Evolutionary conservation across 1,139 yeast genomes (phyloP), one percentile per base, ranked within the genome.

Genomic region (Kluyveromyces marxianus): DNA sequence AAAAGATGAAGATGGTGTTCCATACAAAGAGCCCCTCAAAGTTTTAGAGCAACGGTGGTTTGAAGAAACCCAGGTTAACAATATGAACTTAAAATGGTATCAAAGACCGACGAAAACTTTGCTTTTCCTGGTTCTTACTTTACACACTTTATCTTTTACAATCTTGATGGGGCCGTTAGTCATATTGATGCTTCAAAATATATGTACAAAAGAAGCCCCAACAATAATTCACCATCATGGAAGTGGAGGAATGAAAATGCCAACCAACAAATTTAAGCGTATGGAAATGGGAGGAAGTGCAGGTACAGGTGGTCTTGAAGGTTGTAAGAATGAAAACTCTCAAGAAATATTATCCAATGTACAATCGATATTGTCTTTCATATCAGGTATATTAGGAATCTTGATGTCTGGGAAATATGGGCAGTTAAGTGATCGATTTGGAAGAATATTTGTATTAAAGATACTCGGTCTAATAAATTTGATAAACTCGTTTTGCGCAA

Each of bases 251-350:
- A 56, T 54, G 40, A 43, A 54, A 1, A 41, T 41, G n/a, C 62
- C 63, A 1, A 21, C 24, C 10, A 25, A 30, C n/a, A 36, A 36
- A 7, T 65, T 37, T 10, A 29, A 7, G n/a, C 31, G 41, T 27
- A 37, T 37, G 41, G 34, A 28, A n/a, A 37, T 37, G 41, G 41
- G 41, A 7, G 41, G 34, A 14, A 25, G 31, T 14, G 21, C 21
- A 6, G 41, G 41, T 6, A 29, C n/a, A 7, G 32, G 32, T n/a
- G 14, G 34, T 10, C 7, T 29, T 29, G 25, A n/a, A 5, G 41
- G 34, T 7, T 67, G 71, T 49, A 59, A 59, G 41, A 60, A 57
- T 28, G 44, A 57, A 2, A 46, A 51, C 21, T 69, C 69, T 1
- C 73, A 69, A 45, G 46, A 44, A 25, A 44, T 51, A n/a, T 49